Base-by-base conservation (phyloP, 2,329 filamentous ascomycete species). In the Hypoxylon sp. region DNA sequence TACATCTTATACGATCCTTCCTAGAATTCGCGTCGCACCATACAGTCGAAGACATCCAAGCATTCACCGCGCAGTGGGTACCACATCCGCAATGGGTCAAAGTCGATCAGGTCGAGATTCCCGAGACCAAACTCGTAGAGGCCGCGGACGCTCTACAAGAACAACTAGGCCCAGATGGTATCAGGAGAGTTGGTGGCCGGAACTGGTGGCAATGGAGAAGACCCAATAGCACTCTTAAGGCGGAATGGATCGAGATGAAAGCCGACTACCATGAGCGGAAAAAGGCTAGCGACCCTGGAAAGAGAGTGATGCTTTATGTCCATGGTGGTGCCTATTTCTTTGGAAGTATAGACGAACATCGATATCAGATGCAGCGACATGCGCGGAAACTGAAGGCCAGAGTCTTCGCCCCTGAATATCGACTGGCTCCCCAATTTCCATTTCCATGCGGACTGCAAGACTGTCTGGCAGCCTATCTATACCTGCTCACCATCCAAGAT, bases 291-390 rank as follows among this genome's bases (percentile, higher is more conserved):
- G 81, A 83, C 37, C 78, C 80, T 15, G 81, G 82, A 12, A 86
- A 85, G 61, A 84, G 91, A 42, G 85, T 96, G 50, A 96, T 97
- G 83, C 76, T 99, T 16, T 97, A 97, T 71, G 79, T 97, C 15
- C 94, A 97, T 67, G 94, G 94, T 9, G 93, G 93, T 5, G 93
- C 89, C 13, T 97, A 96, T 73, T 99, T 87, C 73, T 97, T 99
- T 69, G 93, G 94, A 9, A 95, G 91, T 63, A 87, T 97, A 26
- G 92, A 97, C 67, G 92, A 96, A 71, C 94, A 97, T 75, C 86
- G 94, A n/a, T 97, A 97, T 73, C 93, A 97, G 78, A 86, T 99
- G 79, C 94, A 99, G 72, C 82, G 93, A 37, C 92, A 97, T 78
- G 94, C 94, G 19, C 82, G 94, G 44, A 97, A 97, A 73, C 79